A percentile compares a stretch with the other conserved stretches of the same genome.
Evolutionary conservation across 177 flowering plant genomes (phyloP).

Genomic region (Vitis hybrid): DNA sequence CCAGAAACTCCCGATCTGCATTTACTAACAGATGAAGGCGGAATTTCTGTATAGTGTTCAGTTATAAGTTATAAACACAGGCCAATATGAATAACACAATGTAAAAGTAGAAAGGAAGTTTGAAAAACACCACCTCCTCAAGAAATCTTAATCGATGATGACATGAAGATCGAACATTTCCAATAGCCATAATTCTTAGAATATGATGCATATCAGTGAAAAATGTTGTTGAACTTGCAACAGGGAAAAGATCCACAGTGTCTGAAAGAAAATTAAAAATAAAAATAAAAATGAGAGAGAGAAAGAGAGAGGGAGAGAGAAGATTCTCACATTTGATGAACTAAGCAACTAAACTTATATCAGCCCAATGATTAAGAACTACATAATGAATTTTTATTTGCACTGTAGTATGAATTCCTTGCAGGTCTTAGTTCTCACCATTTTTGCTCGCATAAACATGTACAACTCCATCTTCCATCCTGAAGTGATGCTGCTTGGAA

Average conservation of each 20-base stretch:
- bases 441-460: constrained; percentile 56
- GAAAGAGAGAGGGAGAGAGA: not conserved
- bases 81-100: not conserved
- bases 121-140: constrained; percentile 44
- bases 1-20: constrained; percentile 69
- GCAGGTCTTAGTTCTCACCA: constrained; percentile 30
- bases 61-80: constrained; percentile 11
- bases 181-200: constrained; percentile 42
- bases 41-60: constrained; percentile 52
- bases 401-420: not conserved
- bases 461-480: constrained; percentile 75
- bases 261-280: constrained; percentile 33
- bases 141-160: constrained; percentile 59
- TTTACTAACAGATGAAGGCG: constrained; percentile 61
- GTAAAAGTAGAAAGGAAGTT: not conserved
- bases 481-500: constrained; percentile 51
- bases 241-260: constrained; percentile 52
- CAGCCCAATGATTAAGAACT: not conserved
- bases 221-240: constrained; percentile 56
- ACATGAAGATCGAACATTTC: constrained; percentile 58
- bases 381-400: not conserved
- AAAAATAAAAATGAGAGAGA: too few species aligned
- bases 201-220: constrained; percentile 74
- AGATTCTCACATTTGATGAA: not conserved
- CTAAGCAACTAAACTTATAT: not conserved